Evolutionary conservation across 345 rosid species (phyloP), one percentile per base, ranked within the genome.

Genomic region (Anastatica hierochuntica): DNA sequence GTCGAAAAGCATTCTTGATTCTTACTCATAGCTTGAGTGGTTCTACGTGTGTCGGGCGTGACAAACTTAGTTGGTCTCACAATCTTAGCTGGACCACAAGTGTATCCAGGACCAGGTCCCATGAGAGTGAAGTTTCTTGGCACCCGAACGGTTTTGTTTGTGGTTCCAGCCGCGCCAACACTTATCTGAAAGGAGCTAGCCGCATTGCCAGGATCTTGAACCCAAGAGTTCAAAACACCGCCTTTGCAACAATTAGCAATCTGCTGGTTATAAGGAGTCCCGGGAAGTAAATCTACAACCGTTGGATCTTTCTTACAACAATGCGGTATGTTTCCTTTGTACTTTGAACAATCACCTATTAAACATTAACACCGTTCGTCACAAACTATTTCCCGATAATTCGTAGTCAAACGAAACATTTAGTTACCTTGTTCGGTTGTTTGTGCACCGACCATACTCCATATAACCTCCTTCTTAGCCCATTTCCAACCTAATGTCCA

Each of bases 101-200:
- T 80, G 64, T 90, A 90, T 8, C 96, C 98, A 14, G 96, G 98
- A 37, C 98, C 98, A 7, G 95, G 97, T 8, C 88, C 86, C 60
- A 42, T 67, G 45, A 88, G 75, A 41, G 88, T 92, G 73, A 92
- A 83, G 73, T 88, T 83, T 53, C 56, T 77, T 23, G 98, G 98
- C 44, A 81, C 61, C 17, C 83, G 70, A 14, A 88, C 94, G 0
- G 95, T 88, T 67, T 50, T 88, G 63, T 85, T 83, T 5, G 78
- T 77, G 16, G 90, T 92, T 72, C 98, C 96, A 53, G 97, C 90
- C 1, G 72, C 68, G 2, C 98, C 98, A 23, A 83, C 86, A 31
- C 84, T 81, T 41, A 88, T 49, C 72, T 85, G 96, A 62, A 92
- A 92, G 6, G 97, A 69, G 63, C 88, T 81, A 20, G 69, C 75